Base-by-base conservation (phyloP, 306 rosid genomes). In the Oxytropis ochrocephala region DNA sequence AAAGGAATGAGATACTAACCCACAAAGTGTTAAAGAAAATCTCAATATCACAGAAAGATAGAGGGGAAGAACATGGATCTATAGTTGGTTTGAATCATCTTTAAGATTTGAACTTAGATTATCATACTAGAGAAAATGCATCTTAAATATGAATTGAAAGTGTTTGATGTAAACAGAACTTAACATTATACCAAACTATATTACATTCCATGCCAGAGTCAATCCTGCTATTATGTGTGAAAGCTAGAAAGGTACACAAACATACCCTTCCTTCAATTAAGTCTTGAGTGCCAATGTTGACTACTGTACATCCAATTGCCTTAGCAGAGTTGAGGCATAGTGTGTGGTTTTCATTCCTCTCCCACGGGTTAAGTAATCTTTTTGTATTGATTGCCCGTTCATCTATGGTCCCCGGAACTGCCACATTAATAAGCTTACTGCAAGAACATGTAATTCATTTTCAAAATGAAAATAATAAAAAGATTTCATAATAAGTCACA, bases 241-340 rank as follows among this genome's bases (percentile, higher is more conserved):
- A 70, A 70, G 17, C 43, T 27, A 7, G 52, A 53, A 75, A 68
- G 64, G 64, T 66, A 68, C 39, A 21, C 58, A 65, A 77, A 54
- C 96, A 63, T 82, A 92, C 98, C 86, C 98, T 83, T 84, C 96
- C 98, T 85, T 92, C 96, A 79, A 92, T 84, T 44, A 92, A 87
- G 73, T 92, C 98, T 74, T 89, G 92, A 13, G 95, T 89, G 50
- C 98, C 98, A 75, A 92, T 89, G 64, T 92, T 92, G 67, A 92
- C 96, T 0, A 92, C 98, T 1, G 98, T 92, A 51, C 98, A 92
- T 64, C 98, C 98, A 76, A 92, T 90, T 64, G 98, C 98, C 81
- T 92, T 92, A 19, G 98, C 96, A 74, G 98, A 92, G 87, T 92
- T 92, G 81, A 92, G 95, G 53, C 98, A 92, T 18, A 92, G 95